Evolutionary conservation across 2,329 filamentous ascomycete species (phyloP).

Genomic region (Periconia sp.): DNA sequence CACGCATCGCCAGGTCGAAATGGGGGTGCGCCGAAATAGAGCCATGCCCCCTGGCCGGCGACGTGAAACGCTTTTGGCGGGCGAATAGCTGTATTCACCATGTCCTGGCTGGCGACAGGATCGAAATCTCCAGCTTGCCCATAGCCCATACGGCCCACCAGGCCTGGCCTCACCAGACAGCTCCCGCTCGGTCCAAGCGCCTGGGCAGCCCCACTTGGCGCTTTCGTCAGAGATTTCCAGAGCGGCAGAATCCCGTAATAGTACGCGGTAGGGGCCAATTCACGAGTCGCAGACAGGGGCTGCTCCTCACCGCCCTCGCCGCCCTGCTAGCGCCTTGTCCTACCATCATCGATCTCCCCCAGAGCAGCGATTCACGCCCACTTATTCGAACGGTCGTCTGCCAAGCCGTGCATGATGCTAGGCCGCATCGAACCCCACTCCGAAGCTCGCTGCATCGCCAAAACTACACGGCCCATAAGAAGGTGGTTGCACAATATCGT

Average conservation of each 20-base stretch:
- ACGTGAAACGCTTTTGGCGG: neutral
- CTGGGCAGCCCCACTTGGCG: slow-evolving; percentile 29
- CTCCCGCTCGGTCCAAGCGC: slow-evolving; percentile 19
- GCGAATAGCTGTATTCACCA: too few species aligned
- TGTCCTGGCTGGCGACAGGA: too few species aligned
- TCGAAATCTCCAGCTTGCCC: too few species aligned
- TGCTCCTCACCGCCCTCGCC: slow-evolving; percentile 26
- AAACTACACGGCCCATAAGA: slow-evolving; percentile 18
- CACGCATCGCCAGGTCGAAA: neutral
- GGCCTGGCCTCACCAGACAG: neutral
- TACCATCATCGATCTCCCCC: slow-evolving; percentile 28
- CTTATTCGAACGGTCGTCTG: slow-evolving; percentile 15
- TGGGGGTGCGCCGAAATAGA: neutral
- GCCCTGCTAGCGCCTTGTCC: slow-evolving; percentile 13
- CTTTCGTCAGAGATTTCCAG: slow-evolving; percentile 22
- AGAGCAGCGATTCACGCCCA: slow-evolving; percentile 31
- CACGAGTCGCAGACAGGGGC: slow-evolving; percentile 7
- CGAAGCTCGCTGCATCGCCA: slow-evolving; percentile 18
- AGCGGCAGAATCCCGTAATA: slow-evolving; percentile 34
- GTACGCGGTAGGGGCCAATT: too few species aligned
- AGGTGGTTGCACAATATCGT: too few species aligned
- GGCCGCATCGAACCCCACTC: slow-evolving; percentile 15
- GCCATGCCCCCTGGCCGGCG: neutral
- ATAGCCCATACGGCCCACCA: too few species aligned
- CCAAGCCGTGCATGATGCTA: slow-evolving; percentile 20